Percentiles rank a stretch among this genome's conserved stretches.
Evolutionary conservation across 768 basidiomycete genomes (phyloP).

Genomic region (Royoungia palumana): DNA sequence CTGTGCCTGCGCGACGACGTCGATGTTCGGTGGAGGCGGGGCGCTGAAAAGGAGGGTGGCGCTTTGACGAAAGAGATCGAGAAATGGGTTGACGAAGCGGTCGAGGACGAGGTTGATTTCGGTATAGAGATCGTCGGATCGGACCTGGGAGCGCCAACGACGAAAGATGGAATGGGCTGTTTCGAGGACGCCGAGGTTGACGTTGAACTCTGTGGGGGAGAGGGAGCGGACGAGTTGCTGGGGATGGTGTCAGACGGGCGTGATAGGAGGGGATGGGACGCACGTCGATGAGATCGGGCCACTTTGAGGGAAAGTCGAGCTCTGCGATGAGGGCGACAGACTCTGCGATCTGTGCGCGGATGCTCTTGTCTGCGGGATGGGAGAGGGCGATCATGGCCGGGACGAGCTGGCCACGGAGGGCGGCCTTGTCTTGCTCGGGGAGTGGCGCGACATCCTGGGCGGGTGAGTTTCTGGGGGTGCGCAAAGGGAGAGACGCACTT

Average conservation of each 20-base stretch:
- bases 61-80: conserved; percentile 75
- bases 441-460: conserved; percentile 66
- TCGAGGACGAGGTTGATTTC: conserved; percentile 89
- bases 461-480: neutral
- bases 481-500: conserved; percentile 48
- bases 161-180: conserved; percentile 96
- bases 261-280: conserved; percentile 32
- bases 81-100: conserved; percentile 81
- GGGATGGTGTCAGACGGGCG: conserved; percentile 10
- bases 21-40: conserved; percentile 38
- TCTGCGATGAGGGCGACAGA: conserved; percentile 89
- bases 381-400: conserved; percentile 90
- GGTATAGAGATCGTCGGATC: conserved; percentile 80
- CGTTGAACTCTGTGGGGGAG: conserved; percentile 72
- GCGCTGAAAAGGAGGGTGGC: conserved; percentile 46
- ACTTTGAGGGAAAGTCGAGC: conserved; percentile 85
- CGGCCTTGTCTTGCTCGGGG: conserved; percentile 63
- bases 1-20: conserved; percentile 67
- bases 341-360: conserved; percentile 88
- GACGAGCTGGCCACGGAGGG: conserved; percentile 74
- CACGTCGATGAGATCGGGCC: conserved; percentile 90
- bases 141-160: conserved; percentile 88
- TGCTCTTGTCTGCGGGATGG: conserved; percentile 61
- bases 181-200: conserved; percentile 88
- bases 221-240: conserved; percentile 89